Base-by-base conservation (phyloP, 768 basidiomycete genomes). In the Pisolithus microcarpus region DNA sequence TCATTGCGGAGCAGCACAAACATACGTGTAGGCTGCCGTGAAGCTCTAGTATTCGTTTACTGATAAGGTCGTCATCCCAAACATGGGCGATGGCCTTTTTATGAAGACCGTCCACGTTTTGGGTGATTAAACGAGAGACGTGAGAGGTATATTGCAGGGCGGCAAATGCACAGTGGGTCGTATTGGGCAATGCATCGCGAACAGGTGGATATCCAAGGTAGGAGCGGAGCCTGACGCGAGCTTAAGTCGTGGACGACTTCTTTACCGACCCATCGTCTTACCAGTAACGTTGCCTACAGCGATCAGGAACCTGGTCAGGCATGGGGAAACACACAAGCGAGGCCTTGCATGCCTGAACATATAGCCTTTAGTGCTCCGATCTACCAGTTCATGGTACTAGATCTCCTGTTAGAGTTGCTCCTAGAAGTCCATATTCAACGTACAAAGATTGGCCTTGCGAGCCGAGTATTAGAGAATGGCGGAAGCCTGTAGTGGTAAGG, bases 61-160 rank as follows among this genome's bases (percentile, higher is more conserved):
- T 45, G 65, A 69, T 61, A 19, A 57, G 61, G n/a, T 61, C 62
- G 48, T 64, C 68, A 54, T 62, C 68, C 69, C 66, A 70, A 53
- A 77, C 74, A 62, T 69, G 67, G 34, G 67, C 51, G 18, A 87
- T 67, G 7, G 91, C 88, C 68, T 89, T 91, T 47, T 83, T 83
- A 61, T 97, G 94, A 6, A 98, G 78, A 2, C 92, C 93, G 61
- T 98, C 95, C n/a, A 98, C 94, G 57, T 89, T 89, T 66, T 85
- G 87, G 0, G 95, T 98, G 54, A 97, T 81, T 30, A 93, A 65
- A 24, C 72, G 70, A 19, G 75, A 67, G 18, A 88, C 72, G 48
- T 82, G 66, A 3, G 76, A 78, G 8, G 85, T 68, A 56, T 89
- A 73, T 60, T 90, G 85, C 43, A 96, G 72, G 2, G 92, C 90